Conservation (phyloP, 148 eudicot genomes). For the Euryodendron excelsum region DNA sequence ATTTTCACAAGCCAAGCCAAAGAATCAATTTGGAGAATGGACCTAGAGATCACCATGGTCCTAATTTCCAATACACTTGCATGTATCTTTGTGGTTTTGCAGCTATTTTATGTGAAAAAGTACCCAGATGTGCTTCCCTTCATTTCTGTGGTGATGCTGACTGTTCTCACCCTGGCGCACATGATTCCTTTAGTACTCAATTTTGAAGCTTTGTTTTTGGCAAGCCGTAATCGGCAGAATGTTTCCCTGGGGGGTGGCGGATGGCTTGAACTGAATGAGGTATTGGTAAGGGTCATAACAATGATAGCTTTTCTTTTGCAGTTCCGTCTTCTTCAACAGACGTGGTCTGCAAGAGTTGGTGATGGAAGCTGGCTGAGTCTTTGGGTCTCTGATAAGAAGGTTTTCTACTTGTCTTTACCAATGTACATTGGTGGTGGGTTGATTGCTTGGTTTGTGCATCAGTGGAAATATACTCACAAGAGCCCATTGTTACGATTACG, state of each 20-base stretch:
- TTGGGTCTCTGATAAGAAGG: slow-evolving; percentile 69
- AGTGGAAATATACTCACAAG: slow-evolving; percentile 32
- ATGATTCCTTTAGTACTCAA: slow-evolving; percentile 77
- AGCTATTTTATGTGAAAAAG: slow-evolving; percentile 66
- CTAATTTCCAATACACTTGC: slow-evolving; percentile 76
- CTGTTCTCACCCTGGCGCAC: slow-evolving; percentile 65
- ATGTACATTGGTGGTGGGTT: slow-evolving; percentile 56
- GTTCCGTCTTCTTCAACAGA: slow-evolving; percentile 71
- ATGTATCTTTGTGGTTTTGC: slow-evolving; percentile 71
- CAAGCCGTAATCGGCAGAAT: slow-evolving; percentile 42
- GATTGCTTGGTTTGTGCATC: slow-evolving; percentile 58
- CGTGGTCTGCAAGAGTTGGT: slow-evolving; percentile 67
- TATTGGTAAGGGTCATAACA: slow-evolving; percentile 76
- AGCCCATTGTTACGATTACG: neutral
- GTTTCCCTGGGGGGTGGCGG: slow-evolving; percentile 61
- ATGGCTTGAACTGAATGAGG: slow-evolving; percentile 93
- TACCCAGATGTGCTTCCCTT: slow-evolving; percentile 60
- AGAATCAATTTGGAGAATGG: slow-evolving; percentile 78
- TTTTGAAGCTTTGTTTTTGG: slow-evolving; percentile 74
- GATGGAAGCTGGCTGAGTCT: slow-evolving; percentile 35
- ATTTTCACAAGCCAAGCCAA: slow-evolving; percentile 46
- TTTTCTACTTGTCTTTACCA: slow-evolving; percentile 50
- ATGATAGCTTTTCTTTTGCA: slow-evolving; percentile 90
- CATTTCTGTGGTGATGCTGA: slow-evolving; percentile 71
- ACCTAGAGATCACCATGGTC: slow-evolving; percentile 79